Base-by-base conservation (phyloP, 106 monocot species). In the Hemerocallis citrina region DNA sequence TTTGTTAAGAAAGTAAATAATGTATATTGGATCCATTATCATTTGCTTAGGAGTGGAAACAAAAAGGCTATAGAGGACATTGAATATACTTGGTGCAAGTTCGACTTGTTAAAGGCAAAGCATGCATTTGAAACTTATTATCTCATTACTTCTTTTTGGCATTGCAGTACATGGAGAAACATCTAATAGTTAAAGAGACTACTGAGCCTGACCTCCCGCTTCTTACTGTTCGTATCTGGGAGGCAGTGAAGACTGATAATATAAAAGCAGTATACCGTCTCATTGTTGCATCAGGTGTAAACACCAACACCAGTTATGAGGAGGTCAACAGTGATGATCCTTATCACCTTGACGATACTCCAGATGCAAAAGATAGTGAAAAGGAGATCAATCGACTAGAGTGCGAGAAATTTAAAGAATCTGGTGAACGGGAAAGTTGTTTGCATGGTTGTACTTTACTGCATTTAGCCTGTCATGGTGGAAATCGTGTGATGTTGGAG, bases 381-480 rank as follows among this genome's bases (percentile, higher is more conserved):
- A 77, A 52, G 38, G 68, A 68, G 28, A 71, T 62, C 66, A 85
- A 93, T 71, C 85, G 79, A 17, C 42, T 71, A 49, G 28, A 17
- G 16, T 89, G 83, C 64, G 65, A 67, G 61, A 85, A 68, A 68
- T 73, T 83, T 29, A 72, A 63, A 45, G 40, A 55, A 46, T 71
- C 78, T 44, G 71, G 83, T 62, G 72, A 86, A 37, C 68, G 56
- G 56, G 81, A 66, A 43, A 41, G 74, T 61, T 84, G 83, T 78
- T 29, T 81, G 66, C 71, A 90, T 57, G 95, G 95, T 25, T 81
- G 83, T 70, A 81, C 86, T 45, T 67, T 81, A 24, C 57, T 96
- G 50, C 95, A 96, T 81, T 76, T 87, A 64, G 90, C 90, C 29
- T 90, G 86, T 62, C 83, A 96, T 68, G 29, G 68, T 55, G 81